Evolutionary conservation across 768 basidiomycete genomes (phyloP).

Genomic region (Mycena latifolia): DNA sequence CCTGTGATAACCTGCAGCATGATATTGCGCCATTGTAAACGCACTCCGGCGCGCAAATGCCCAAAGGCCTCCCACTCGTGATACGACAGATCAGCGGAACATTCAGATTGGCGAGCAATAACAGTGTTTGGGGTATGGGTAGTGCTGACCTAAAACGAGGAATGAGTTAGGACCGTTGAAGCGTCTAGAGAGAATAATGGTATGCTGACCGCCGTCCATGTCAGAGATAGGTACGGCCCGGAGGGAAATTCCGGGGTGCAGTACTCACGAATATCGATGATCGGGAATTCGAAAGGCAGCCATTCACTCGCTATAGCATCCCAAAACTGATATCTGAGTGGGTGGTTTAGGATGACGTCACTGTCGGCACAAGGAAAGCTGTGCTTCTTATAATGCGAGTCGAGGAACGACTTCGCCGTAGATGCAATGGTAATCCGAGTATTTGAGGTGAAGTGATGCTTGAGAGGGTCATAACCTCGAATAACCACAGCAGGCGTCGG

Average conservation of each 20-base stretch:
- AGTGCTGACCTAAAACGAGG: no score
- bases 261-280: conserved; percentile 22
- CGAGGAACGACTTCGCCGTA: conserved; percentile 44
- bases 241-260: conserved; percentile 48
- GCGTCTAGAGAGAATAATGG: no score
- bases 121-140: conserved; percentile 57
- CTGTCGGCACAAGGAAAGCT: not conserved
- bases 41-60: conserved; percentile 56
- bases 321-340: conserved; percentile 17
- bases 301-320: not conserved
- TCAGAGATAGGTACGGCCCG: conserved; percentile 48
- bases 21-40: conserved; percentile 66
- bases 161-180: no score
- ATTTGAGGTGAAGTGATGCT: not conserved
- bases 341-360: conserved; percentile 21
- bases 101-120: conserved; percentile 37
- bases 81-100: not conserved
- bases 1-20: conserved; percentile 55
- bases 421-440: conserved; percentile 52
- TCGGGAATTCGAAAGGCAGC: conserved; percentile 9
- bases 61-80: not conserved
- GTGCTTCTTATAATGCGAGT: not conserved
- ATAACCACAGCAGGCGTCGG: conserved; percentile 10
- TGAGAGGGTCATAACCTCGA: conserved; percentile 19
- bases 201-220: conserved; percentile 51